Conservation (phyloP, 495 filamentous ascomycete genomes). For the Halenospora varia region DNA sequence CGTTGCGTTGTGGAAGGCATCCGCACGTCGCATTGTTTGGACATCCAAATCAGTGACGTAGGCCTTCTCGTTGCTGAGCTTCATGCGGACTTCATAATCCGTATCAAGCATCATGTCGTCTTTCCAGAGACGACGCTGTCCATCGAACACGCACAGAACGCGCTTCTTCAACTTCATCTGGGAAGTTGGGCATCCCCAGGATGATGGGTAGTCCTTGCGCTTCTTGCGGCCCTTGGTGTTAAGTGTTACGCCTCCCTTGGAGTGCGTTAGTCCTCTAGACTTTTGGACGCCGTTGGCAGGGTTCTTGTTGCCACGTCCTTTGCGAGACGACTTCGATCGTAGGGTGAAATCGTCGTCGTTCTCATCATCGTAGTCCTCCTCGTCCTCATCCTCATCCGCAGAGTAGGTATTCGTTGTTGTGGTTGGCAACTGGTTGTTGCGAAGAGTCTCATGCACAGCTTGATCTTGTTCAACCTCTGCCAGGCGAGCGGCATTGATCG, state of each 20-base stretch:
- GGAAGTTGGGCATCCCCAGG: slow-evolving; percentile 85
- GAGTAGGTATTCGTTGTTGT: slow-evolving; percentile 42
- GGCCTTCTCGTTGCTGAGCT: slow-evolving; percentile 61
- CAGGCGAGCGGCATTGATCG: slow-evolving; percentile 85
- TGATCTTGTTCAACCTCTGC: slow-evolving; percentile 79
- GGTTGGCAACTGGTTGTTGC: slow-evolving; percentile 69
- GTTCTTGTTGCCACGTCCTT: slow-evolving; percentile 30
- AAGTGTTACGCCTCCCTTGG: slow-evolving; percentile 56
- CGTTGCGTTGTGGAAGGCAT: slow-evolving; percentile 71
- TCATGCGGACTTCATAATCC: slow-evolving; percentile 88
- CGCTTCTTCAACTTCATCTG: slow-evolving; percentile 99
- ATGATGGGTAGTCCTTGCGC: slow-evolving; percentile 84
- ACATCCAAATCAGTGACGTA: slow-evolving; percentile 95
- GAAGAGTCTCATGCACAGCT: slow-evolving; percentile 77
- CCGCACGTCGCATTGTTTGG: slow-evolving; percentile 79
- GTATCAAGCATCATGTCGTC: slow-evolving; percentile 99
- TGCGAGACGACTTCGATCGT: slow-evolving; percentile 33
- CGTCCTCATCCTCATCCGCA: slow-evolving; percentile 60
- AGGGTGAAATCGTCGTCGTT: slow-evolving; percentile 57
- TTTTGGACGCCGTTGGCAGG: slow-evolving; percentile 42
- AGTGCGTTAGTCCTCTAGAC: slow-evolving; percentile 55
- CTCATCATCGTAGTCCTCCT: slow-evolving; percentile 53
- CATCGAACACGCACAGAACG: slow-evolving; percentile 89
- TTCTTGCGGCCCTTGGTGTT: slow-evolving; percentile 71
- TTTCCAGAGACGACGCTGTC: slow-evolving; percentile 82